Conservation (phyloP, 164 flowering plant species). For the Nymphaea thermarum region DNA sequence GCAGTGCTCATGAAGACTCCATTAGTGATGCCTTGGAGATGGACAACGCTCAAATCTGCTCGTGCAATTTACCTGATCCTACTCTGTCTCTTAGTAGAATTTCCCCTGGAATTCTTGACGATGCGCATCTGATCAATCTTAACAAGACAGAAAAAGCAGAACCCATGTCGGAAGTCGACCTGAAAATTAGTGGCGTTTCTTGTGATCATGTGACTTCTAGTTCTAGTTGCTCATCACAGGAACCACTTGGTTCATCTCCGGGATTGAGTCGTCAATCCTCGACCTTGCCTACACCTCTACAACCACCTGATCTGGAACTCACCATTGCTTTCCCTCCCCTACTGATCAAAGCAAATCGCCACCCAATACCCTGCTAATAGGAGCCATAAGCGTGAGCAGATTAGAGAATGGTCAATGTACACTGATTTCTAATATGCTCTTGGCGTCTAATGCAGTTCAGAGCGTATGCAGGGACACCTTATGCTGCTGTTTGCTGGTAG, state of each 20-base stretch:
- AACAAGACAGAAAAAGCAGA: neutral
- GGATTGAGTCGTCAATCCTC: neutral
- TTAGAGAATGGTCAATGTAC: neutral
- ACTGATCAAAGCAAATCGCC: conserved; percentile 20
- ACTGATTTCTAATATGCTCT: neutral
- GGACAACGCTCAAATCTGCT: neutral
- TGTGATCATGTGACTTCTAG: neutral
- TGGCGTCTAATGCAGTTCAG: neutral
- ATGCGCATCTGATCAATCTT: neutral
- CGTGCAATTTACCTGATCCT: neutral
- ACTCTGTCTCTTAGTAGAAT: neutral
- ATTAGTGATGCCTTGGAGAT: neutral
- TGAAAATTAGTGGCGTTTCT: neutral
- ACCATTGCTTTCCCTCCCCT: conserved; percentile 33
- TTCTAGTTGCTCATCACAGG: neutral
- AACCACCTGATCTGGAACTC: conserved; percentile 37
- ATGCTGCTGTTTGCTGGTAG: too few species aligned
- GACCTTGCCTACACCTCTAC: neutral
- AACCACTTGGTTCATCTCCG: neutral
- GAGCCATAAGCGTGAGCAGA: conserved; percentile 30
- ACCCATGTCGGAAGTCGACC: neutral
- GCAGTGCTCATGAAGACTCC: neutral
- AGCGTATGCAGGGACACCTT: neutral
- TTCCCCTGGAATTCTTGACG: neutral
- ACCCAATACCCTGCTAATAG: conserved; percentile 14